These are phyloP conservation scores for Monilinia vaccinii-corymbosi DNA, from an alignment of 2,329 filamentous ascomycete species.

Conservation along the genomic window DNA sequence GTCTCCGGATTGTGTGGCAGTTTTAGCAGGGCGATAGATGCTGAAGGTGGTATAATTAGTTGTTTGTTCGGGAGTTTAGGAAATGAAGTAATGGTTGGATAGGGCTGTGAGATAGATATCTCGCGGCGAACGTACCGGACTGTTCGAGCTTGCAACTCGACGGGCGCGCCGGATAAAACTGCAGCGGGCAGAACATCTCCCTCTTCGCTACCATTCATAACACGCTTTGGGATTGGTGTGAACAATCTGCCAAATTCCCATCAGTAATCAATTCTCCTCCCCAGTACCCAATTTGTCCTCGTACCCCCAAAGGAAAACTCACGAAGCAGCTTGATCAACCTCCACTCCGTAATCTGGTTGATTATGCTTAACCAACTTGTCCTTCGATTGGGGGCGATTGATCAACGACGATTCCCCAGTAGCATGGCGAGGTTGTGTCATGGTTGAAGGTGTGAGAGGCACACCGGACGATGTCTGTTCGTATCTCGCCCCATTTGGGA, in stretches of 20 bases:
- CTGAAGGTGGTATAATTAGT: constrained; percentile 37
- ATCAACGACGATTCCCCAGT: constrained; percentile 12
- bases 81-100: not conserved
- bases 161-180: constrained; percentile 81
- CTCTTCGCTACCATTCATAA: constrained; percentile 87
- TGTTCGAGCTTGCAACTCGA: constrained; percentile 86
- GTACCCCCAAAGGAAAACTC: constrained; percentile 34
- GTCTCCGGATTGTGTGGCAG: constrained; percentile 90
- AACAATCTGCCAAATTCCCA: constrained; percentile 55
- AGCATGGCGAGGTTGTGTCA: constrained; percentile 35
- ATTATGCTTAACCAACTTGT: constrained; percentile 32
- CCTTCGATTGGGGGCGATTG: constrained; percentile 13
- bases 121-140: constrained; percentile 59
- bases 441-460: constrained; percentile 34
- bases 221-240: constrained; percentile 79
- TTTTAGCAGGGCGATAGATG: constrained; percentile 85
- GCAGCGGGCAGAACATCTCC: constrained; percentile 68
- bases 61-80: constrained; percentile 12
- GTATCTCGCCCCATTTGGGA: constrained; percentile 43
- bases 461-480: constrained; percentile 37
- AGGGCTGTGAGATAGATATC: not conserved
- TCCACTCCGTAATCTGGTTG: constrained; percentile 73
- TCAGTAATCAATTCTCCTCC: constrained; percentile 7
- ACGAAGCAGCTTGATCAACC: constrained; percentile 88
- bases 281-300: not conserved